Base-by-base conservation (phyloP, 2,329 filamentous ascomycete species). In the Epichloe scottii region DNA sequence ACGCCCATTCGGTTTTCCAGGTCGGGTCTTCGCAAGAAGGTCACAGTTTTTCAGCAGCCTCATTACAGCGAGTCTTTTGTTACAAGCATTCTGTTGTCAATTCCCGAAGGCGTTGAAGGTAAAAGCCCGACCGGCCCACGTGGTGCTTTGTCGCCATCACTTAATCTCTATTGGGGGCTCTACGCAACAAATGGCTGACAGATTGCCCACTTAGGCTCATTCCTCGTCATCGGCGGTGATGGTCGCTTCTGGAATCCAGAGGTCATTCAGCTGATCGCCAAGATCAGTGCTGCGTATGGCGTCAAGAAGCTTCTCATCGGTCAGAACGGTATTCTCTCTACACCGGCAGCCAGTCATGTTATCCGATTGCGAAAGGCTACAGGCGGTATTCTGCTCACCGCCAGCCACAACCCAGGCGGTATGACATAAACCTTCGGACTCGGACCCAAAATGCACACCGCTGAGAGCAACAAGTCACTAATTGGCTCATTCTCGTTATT, bases 231-330 rank as follows among this genome's bases (percentile, higher is more conserved):
- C 67, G 93, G 90, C 64, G 93, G 93, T 63, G 93, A 98, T 76
- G 93, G 93, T 55, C 87, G 93, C 58, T 98, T 83, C 79, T 97
- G 85, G 81, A 98, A 98, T 74, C 87, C 90, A 44, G 91, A 97
- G 69, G 91, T 95, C 55, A 86, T 95, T 60, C 91, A 97, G 73
- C 72, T 95, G 71, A 97, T 97, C 68, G 91, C 91, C 61, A 95
- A 95, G 78, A 97, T 98, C 63, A 85, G 89, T 68, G 87, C 89
- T 60, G 93, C 90, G 50, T 97, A 98, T 66, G 93, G 93, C 56
- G 93, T 97, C 66, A 97, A 95, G 87, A 98, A 97, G 82, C 83
- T 98, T 51, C 71, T 98, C 65, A 87, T 98, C 72, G 93, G 93
- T 55, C 90, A 96, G 71, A 78, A 95, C 70, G 93, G 93, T 68